phyloP scores from a whole-genome alignment of 495 filamentous ascomycete genomes.

The Penicillium desertorum region DNA sequence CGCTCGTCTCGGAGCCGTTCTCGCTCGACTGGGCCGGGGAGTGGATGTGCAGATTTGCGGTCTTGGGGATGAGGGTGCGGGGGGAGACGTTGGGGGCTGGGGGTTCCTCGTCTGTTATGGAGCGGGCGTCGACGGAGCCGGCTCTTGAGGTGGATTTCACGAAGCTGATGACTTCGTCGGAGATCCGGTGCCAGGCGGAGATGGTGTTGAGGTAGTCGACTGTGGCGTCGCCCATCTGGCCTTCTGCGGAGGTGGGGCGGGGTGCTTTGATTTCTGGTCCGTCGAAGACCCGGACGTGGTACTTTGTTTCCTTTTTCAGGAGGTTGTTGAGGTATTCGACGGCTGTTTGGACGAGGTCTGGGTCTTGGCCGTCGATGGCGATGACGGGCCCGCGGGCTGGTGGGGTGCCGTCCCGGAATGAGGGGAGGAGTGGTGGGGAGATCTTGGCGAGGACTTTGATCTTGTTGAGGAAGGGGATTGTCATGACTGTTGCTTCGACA shows the following conservation, averaged over 20 bases:
- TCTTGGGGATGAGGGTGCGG: slow-evolving; percentile 37
- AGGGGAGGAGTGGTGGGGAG: slow-evolving; percentile 58
- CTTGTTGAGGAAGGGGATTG: slow-evolving; percentile 67
- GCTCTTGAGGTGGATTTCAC: slow-evolving; percentile 46
- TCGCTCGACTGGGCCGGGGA: slow-evolving; percentile 34
- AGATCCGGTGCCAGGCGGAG: slow-evolving; percentile 67
- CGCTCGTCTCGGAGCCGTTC: slow-evolving; percentile 27
- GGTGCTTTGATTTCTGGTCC: slow-evolving; percentile 48
- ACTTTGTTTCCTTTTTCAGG: slow-evolving; percentile 57
- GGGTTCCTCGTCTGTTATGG: slow-evolving; percentile 23
- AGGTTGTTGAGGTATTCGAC: slow-evolving; percentile 60
- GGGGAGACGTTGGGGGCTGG: slow-evolving; percentile 32
- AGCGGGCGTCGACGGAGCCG: slow-evolving; percentile 10
- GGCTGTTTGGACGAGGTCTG: slow-evolving; percentile 51
- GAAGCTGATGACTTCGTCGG: slow-evolving; percentile 62
- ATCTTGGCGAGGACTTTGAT: slow-evolving; percentile 67
- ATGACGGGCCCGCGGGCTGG: slow-evolving; percentile 72
- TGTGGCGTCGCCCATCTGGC: slow-evolving; percentile 47
- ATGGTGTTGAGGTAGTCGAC: slow-evolving; percentile 70
- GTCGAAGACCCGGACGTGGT: slow-evolving; percentile 51
- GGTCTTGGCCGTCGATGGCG: slow-evolving; percentile 73
- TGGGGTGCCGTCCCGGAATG: slow-evolving; percentile 39
- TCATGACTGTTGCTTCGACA: slow-evolving; percentile 71
- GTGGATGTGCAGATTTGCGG: slow-evolving; percentile 31
- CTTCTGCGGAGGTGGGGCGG: slow-evolving; percentile 31